A percentile compares a stretch with the other conserved stretches of the same genome.
Evolutionary conservation across 2,329 filamentous ascomycete species (phyloP).

Genomic region (Fusarium pseudograminearum): DNA sequence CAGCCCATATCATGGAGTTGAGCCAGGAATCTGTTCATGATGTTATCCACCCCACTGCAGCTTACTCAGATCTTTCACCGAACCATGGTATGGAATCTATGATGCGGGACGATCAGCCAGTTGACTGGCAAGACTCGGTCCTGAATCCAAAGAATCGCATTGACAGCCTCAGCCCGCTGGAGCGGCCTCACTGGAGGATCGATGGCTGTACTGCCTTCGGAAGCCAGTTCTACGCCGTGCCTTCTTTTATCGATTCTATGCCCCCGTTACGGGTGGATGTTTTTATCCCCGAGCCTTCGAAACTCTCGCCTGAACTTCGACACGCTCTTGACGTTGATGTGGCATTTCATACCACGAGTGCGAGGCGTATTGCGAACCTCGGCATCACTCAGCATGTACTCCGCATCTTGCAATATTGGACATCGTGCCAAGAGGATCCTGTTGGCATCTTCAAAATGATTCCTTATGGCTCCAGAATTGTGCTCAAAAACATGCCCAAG

Average conservation of each 20-base stretch:
- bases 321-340: conserved; percentile 60
- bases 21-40: conserved; percentile 65
- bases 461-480: conserved; percentile 69
- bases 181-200: conserved; percentile 65
- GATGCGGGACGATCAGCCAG: conserved; percentile 6
- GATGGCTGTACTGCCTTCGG: conserved; percentile 69
- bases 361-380: conserved; percentile 59
- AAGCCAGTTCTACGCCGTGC: conserved; percentile 68
- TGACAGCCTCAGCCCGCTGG: conserved; percentile 63
- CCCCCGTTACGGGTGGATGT: conserved; percentile 69
- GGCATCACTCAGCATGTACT: conserved; percentile 67
- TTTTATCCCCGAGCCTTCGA: conserved; percentile 65
- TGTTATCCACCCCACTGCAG: conserved; percentile 70
- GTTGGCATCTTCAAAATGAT: conserved; percentile 57
- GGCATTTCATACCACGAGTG: conserved; percentile 68
- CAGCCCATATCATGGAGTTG: conserved; percentile 62
- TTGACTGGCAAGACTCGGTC: conserved; percentile 61
- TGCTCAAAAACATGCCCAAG: conserved; percentile 64
- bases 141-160: conserved; percentile 72
- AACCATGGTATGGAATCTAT: conserved; percentile 7
- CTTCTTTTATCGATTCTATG: conserved; percentile 61
- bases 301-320: conserved; percentile 57
- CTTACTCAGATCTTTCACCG: conserved; percentile 52
- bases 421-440: conserved; percentile 49
- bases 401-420: conserved; percentile 66